Evolutionary conservation across 257 asterid species (phyloP), one percentile per base, ranked within the genome.

Genomic region (Perilla frutescens): DNA sequence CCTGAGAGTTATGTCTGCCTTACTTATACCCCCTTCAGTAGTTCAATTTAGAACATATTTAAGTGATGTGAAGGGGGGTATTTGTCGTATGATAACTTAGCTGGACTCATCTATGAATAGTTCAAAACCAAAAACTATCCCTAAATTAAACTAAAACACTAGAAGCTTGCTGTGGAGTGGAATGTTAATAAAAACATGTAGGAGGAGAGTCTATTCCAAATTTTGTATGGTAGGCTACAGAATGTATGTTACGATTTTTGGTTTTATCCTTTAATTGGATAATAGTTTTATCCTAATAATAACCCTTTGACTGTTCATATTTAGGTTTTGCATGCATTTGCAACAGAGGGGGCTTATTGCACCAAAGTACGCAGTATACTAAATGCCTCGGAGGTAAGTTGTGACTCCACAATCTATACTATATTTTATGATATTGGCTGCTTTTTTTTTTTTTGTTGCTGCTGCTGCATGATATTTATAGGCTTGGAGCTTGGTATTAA

Each of bases 241-340:
- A 63, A 53, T 9, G 15, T 3, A 37, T 68, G 48, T 20, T 57
- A 13, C 9, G 4, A 37, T 40, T 31, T 50, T 9, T 12, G 11
- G 26, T 13, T 34, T 32, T 49, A 26, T 64, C 29, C 51, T 45
- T 6, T 43, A 44, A 43, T 11, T 70, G 62, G 58, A 34, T 61
- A 39, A 7, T 44, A 12, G 56, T 44, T 26, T 11, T 6, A 10
- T 15, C 6, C 12, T 26, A 39, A 62, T 62, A 48, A 39, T 77
- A 63, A 40, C 4, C 71, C 62, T 70, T 68, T 65, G 11, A n/a
- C 43, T 63, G 26, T 69, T 49, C 55, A 55, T 55, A 5, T 79
- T 77, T 76, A 94, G 99, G 99, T 94, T 78, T 80, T 94, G 80
- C 96, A 86, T 82, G 99, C 99, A 74, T 91, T 94, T 88, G 95